These are phyloP conservation scores for Russula brevipes DNA, from an alignment of 768 basidiomycete species.

Conservation along the genomic window DNA sequence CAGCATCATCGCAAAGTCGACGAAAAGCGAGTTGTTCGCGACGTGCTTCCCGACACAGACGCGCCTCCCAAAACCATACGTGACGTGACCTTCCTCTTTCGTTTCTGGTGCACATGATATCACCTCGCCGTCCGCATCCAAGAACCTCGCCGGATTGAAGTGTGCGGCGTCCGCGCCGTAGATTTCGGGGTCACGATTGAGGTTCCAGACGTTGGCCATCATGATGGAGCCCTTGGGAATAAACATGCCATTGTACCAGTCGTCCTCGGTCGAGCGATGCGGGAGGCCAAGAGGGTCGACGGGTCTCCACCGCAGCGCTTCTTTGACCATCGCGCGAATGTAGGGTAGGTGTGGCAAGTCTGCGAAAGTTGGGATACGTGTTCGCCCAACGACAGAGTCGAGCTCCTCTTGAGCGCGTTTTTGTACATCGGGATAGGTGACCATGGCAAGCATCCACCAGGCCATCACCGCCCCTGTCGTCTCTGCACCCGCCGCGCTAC, in stretches of 20 bases:
- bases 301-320: constrained; percentile 19
- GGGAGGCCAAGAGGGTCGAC: constrained; percentile 22
- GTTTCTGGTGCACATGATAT: constrained; percentile 14
- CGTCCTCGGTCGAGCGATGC: constrained; percentile 20
- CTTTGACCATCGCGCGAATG: constrained; percentile 22
- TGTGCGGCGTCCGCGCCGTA: constrained; percentile 18
- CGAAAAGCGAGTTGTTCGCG: constrained; percentile 22
- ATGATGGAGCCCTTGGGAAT: constrained; percentile 20
- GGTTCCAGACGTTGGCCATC: constrained; percentile 21
- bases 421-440: constrained; percentile 18
- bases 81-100: constrained; percentile 21
- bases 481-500: constrained; percentile 14
- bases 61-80: constrained; percentile 18
- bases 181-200: constrained; percentile 21
- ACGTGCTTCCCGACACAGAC: constrained; percentile 22
- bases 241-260: constrained; percentile 24
- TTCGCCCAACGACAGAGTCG: constrained; percentile 16
- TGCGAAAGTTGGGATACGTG: constrained; percentile 16
- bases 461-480: constrained; percentile 18
- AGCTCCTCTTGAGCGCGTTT: constrained; percentile 18
- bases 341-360: constrained; percentile 18
- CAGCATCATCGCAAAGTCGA: constrained; percentile 20
- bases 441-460: constrained; percentile 22
- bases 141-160: constrained; percentile 18
- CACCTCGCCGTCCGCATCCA: constrained; percentile 6